Evolutionary conservation across 176 grass and related monocot genomes (phyloP), one percentile per base, ranked within the genome.

Genomic region (Carex pumila): DNA sequence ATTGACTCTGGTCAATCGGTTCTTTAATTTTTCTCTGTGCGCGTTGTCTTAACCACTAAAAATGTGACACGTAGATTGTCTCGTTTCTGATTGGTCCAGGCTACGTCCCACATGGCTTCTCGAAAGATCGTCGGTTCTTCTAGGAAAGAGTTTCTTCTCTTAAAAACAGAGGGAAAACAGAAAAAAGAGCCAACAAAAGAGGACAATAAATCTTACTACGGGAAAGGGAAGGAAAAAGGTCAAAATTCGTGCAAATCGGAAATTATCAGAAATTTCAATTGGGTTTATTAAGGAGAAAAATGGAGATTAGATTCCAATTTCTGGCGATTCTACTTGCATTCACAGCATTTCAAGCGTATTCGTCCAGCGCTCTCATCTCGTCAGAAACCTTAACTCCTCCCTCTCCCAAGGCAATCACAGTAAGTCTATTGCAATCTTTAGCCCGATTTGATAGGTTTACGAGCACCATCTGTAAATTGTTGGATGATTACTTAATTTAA

Each of bases 381-480:
- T 83, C 87, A 18, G 41, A 70, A 57, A 53, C 84, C 54, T n/a
- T 85, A 36, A 37, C 57, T 79, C 88, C 84, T 68, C 86, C 87
- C 29, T 83, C 88, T 2, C 85, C 86, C 29, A 94, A 91, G 88
- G 92, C 92, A 41, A 88, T 94, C 85, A 90, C 91, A 65, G 95
- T 94, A 85, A 89, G 91, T 78, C 1, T 36, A 8, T 29, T 17
- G 58, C 15, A 30, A 56, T 66, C 64, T 19, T 15, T 15, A 71
- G 25, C 29, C 12, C 12, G 12, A 18, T 7, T 36, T 67, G 0
- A 0, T 36, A 39, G 31, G 4, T 68, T 68, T 41, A 18, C 5
- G 29, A 39, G 34, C 65, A 69, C 5, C 5, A 68, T 39, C 7
- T 36, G 31, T 68, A 9, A 68, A 68, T 37, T 68, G 65, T 68